These are phyloP conservation scores for Camelina hispida DNA, from an alignment of 345 rosid genomes.

Conservation along the genomic window DNA sequence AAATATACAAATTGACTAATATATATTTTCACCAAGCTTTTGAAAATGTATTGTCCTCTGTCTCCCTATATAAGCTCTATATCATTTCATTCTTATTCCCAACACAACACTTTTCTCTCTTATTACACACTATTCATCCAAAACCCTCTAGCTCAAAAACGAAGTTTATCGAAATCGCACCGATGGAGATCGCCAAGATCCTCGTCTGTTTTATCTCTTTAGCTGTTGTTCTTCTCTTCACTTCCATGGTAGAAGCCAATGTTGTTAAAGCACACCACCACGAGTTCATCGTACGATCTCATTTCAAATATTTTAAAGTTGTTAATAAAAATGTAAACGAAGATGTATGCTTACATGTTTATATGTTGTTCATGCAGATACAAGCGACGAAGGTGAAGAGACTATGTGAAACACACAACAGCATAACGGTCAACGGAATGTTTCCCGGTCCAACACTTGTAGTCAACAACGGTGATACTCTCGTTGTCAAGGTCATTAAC, in stretches of 20 bases:
- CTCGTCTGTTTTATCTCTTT: conserved; percentile 38
- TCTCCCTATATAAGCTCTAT: conserved; percentile 40
- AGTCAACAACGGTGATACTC: conserved; percentile 74
- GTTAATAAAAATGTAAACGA: neutral
- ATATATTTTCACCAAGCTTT: conserved; percentile 26
- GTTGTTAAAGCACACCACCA: conserved; percentile 56
- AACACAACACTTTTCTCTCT: conserved; percentile 26
- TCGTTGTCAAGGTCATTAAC: conserved; percentile 72
- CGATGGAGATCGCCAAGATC: conserved; percentile 39
- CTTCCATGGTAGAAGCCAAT: conserved; percentile 49
- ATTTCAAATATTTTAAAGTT: conserved; percentile 2
- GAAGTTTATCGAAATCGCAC: neutral
- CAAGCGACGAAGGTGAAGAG: conserved; percentile 90
- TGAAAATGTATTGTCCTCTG: conserved; percentile 3
- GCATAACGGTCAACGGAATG: conserved; percentile 92
- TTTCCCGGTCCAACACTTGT: conserved; percentile 91
- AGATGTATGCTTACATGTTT: neutral
- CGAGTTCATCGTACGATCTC: conserved; percentile 68
- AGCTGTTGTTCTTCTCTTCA: conserved; percentile 48
- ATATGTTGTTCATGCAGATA: conserved; percentile 50
- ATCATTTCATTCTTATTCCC: conserved; percentile 14
- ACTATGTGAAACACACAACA: conserved; percentile 81
- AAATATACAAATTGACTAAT: neutral
- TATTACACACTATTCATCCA: conserved; percentile 24
- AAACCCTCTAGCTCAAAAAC: conserved; percentile 1